phyloP scores from a whole-genome alignment of 2,329 filamentous ascomycete species.

The Saccharata proteae region DNA sequence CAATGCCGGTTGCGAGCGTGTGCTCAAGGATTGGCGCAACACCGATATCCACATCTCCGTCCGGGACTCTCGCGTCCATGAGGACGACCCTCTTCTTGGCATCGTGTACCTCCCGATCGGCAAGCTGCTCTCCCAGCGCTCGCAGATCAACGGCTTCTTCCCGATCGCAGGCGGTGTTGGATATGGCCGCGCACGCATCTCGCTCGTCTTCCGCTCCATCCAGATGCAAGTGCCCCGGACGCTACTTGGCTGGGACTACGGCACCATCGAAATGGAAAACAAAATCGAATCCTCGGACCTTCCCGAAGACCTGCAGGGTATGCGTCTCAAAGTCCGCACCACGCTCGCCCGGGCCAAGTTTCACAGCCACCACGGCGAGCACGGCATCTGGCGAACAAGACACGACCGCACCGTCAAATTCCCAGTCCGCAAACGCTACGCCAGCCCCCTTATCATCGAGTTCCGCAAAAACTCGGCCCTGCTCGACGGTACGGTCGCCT shows the following conservation, averaged over 20 bases:
- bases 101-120: conserved; percentile 55
- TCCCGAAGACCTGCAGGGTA: conserved; percentile 34
- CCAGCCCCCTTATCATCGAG: conserved; percentile 42
- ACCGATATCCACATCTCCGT: conserved; percentile 58
- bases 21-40: conserved; percentile 55
- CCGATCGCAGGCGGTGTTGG: conserved; percentile 62
- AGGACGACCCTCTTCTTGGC: conserved; percentile 57
- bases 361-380: conserved; percentile 28
- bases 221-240: conserved; percentile 48
- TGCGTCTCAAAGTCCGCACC: conserved; percentile 49
- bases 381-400: conserved; percentile 42
- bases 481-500: conserved; percentile 46
- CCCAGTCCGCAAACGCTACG: conserved; percentile 50
- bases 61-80: conserved; percentile 54
- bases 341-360: conserved; percentile 47
- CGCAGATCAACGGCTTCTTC: conserved; percentile 54
- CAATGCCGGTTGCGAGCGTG: conserved; percentile 63
- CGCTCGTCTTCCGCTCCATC: conserved; percentile 61
- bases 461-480: conserved; percentile 46
- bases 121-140: conserved; percentile 49
- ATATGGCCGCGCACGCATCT: conserved; percentile 55
- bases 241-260: conserved; percentile 58
- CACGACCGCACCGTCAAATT: conserved; percentile 36
- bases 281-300: conserved; percentile 38
- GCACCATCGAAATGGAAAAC: conserved; percentile 53